Evolutionary conservation across 108 stramenopile species (phyloP).

Genomic region (Skeletonema potamos): DNA sequence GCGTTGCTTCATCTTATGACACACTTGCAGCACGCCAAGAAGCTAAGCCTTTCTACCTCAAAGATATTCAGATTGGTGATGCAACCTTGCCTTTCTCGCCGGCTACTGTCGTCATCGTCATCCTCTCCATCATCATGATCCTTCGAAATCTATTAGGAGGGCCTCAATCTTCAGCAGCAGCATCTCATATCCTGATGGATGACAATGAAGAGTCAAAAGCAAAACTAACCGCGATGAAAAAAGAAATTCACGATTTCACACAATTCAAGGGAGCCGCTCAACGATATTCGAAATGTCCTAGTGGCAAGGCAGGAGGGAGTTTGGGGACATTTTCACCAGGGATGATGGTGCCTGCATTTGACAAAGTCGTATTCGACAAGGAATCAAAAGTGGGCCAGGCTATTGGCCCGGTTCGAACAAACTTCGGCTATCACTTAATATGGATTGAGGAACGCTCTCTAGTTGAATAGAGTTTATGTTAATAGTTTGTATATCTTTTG

Average conservation of each 20-base stretch:
- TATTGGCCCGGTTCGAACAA: conserved; percentile 66
- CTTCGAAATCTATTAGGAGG: not conserved
- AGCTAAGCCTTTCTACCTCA: conserved; percentile 41
- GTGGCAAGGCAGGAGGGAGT: conserved; percentile 51
- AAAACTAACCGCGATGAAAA: conserved; percentile 41
- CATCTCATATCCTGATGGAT: conserved; percentile 65
- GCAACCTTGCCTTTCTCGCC: conserved; percentile 32
- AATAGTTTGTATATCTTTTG: too few species aligned
- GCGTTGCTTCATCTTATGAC: not conserved
- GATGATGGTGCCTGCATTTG: conserved; percentile 71
- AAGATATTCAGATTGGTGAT: conserved; percentile 27
- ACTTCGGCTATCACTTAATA: conserved; percentile 79
- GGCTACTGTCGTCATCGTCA: conserved; percentile 21
- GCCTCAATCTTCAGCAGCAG: conserved; percentile 50
- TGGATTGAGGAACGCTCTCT: conserved; percentile 52
- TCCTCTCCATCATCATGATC: conserved; percentile 20
- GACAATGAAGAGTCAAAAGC: conserved; percentile 50
- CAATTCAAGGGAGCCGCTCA: conserved; percentile 53
- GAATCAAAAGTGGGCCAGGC: conserved; percentile 33
- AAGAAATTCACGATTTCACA: conserved; percentile 49
- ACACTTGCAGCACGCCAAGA: conserved; percentile 3
- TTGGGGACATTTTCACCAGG: conserved; percentile 58
- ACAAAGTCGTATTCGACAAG: conserved; percentile 57
- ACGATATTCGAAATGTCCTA: conserved; percentile 65
- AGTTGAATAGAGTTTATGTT: conserved; percentile 15